Evolutionary conservation across 73 alveolate species (phyloP).

Genomic region (Blepharisma stoltei): DNA sequence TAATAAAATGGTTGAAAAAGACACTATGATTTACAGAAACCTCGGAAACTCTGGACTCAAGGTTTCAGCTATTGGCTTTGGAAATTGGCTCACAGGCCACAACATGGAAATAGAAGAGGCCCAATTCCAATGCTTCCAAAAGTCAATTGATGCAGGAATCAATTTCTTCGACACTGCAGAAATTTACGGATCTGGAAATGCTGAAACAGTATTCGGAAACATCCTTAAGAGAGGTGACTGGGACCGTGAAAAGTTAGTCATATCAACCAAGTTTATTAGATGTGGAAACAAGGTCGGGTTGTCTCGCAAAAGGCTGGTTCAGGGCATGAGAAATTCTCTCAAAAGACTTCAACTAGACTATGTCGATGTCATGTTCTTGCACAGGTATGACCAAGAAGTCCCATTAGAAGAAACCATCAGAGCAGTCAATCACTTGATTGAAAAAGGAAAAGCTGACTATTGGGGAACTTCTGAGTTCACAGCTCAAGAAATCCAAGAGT

Average conservation of each 20-base stretch:
- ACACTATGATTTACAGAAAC: slow-evolving; percentile 77
- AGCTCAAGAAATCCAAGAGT: slow-evolving; percentile 77
- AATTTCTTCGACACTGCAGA: slow-evolving; percentile 96
- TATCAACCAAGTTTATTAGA: slow-evolving; percentile 78
- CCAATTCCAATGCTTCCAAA: slow-evolving; percentile 43
- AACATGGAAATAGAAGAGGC: slow-evolving; percentile 33
- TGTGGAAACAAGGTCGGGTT: slow-evolving; percentile 64
- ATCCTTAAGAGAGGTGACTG: slow-evolving; percentile 50
- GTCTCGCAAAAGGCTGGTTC: slow-evolving; percentile 85
- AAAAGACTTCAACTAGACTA: slow-evolving; percentile 75
- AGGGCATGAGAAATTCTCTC: slow-evolving; percentile 77
- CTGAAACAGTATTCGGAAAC: slow-evolving; percentile 65
- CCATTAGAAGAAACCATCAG: slow-evolving; percentile 92
- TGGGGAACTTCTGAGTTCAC: slow-evolving; percentile 99
- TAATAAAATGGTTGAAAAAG: neutral
- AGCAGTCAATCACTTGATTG: slow-evolving; percentile 84
- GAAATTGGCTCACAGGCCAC: slow-evolving; percentile 74
- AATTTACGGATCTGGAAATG: slow-evolving; percentile 85
- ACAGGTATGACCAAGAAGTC: slow-evolving; percentile 84
- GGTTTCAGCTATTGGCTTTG: slow-evolving; percentile 81
- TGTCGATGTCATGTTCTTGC: slow-evolving; percentile 90
- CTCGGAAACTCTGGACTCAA: slow-evolving; percentile 89
- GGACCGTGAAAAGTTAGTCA: slow-evolving; percentile 73
- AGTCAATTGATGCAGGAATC: slow-evolving; percentile 78
- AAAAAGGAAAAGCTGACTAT: slow-evolving; percentile 89